These are phyloP conservation scores for Penicillium psychrosexuale DNA, from an alignment of 2,329 filamentous ascomycete species.

Conservation along the genomic window DNA sequence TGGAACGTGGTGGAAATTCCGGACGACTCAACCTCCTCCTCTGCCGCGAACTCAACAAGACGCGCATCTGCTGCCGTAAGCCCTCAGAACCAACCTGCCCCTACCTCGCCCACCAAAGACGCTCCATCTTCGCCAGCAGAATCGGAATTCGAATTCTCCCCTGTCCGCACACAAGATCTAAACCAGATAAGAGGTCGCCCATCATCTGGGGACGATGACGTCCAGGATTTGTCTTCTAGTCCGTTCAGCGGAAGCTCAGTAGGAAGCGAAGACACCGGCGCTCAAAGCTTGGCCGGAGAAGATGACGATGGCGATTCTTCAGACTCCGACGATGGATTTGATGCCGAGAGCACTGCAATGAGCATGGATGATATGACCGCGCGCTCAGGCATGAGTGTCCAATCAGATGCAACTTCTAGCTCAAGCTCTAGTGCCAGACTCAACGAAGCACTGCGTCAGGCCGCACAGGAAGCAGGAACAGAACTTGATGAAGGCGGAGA, in stretches of 20 bases:
- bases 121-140: conserved; percentile 62
- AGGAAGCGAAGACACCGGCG: conserved; percentile 45
- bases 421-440: conserved; percentile 69
- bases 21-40: conserved; percentile 79
- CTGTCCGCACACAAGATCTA: conserved; percentile 62
- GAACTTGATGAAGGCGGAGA: conserved; percentile 65
- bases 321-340: conserved; percentile 47
- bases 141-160: conserved; percentile 56
- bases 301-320: conserved; percentile 46
- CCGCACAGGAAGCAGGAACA: conserved; percentile 71
- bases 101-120: conserved; percentile 51
- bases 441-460: conserved; percentile 73
- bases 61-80: conserved; percentile 62
- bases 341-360: conserved; percentile 73
- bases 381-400: conserved; percentile 62
- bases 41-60: conserved; percentile 69
- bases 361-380: conserved; percentile 75
- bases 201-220: conserved; percentile 51
- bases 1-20: conserved; percentile 91
- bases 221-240: conserved; percentile 70
- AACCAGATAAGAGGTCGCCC: conserved; percentile 55
- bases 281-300: conserved; percentile 39
- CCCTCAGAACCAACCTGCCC: conserved; percentile 29
- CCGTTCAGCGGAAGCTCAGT: conserved; percentile 64
- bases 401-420: conserved; percentile 51